Percentiles rank a stretch among this genome's conserved stretches.
Conservation (phyloP, 108 stramenopile genomes). For the Fistulifera pelliculosa region DNA sequence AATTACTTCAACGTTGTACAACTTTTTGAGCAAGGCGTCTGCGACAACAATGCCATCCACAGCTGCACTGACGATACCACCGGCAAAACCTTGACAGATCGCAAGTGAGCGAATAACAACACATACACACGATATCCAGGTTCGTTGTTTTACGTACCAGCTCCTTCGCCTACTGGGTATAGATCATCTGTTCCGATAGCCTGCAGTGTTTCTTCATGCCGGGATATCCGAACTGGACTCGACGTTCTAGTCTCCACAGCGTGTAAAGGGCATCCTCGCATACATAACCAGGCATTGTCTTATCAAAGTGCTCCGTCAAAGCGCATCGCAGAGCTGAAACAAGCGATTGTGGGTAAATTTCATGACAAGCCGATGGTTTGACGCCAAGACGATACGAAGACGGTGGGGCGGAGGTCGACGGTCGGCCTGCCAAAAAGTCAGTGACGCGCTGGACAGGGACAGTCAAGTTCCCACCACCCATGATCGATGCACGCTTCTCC, state of each 20-base stretch:
- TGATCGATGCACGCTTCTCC: constrained; percentile 70
- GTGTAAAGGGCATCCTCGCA: constrained; percentile 79
- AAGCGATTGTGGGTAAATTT: constrained; percentile 77
- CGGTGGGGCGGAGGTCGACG: constrained; percentile 57
- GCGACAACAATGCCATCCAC: constrained; percentile 89
- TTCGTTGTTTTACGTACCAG: constrained; percentile 43
- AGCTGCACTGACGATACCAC: constrained; percentile 93
- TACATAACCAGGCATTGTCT: constrained; percentile 76
- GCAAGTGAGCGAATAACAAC: too few species aligned
- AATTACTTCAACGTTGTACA: too few species aligned
- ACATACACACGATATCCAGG: too few species aligned
- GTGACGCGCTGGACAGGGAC: constrained; percentile 89
- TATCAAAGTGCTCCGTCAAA: constrained; percentile 65
- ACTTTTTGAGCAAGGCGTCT: too few species aligned
- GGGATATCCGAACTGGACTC: constrained; percentile 69
- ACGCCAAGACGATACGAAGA: constrained; percentile 90
- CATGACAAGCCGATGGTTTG: constrained; percentile 73
- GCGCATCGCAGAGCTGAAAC: constrained; percentile 69
- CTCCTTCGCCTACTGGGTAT: constrained; percentile 92
- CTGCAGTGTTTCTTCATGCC: constrained; percentile 60
- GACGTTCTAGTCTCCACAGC: constrained; percentile 94
- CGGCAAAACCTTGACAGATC: constrained; percentile 57
- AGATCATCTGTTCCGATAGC: constrained; percentile 54
- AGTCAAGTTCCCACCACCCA: constrained; percentile 77
- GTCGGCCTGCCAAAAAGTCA: constrained; percentile 59